Evolutionary conservation across 2,329 filamentous ascomycete genomes (phyloP), one percentile per base, ranked within the genome.

Genomic region (Cladosporium austrohemisphaericum): DNA sequence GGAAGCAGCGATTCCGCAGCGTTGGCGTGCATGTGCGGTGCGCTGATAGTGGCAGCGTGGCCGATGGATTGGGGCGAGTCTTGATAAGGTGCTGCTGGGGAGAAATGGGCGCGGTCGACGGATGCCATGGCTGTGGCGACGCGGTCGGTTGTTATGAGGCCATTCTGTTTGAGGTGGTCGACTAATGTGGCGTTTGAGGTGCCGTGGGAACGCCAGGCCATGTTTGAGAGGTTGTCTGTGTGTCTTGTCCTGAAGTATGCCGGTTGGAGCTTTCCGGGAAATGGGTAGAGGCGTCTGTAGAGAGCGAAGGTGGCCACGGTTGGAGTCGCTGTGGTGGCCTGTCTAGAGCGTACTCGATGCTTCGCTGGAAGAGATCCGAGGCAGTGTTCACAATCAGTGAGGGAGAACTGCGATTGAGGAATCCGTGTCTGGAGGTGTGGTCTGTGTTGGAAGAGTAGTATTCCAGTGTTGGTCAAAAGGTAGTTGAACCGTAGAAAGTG

Each of bases 131-230:
- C 91, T n/a, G 80, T 75, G 61, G 84, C 86, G 26, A 95, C 87
- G 19, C 77, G 72, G 3, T 79, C 70, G 54, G 83, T 79, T n/a
- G 76, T 84, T 57, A 97, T 90, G 46, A 97, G 75, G 3, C 78
- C 78, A 59, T 86, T 81, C 32, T 71, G 75, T 65, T 75, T 83
- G 50, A 98, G 76, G 65, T 95, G 95, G 58, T 84, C 78, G 54
- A 97, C 76, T 41, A 98, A 77, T 50, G 83, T 83, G 32, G 71
- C 69, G 67, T 97, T 96, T 22, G 82, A 81, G 4, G 71, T 71
- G 52, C 89, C 92, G 5, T 85, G 86, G 68, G 86, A 89, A 57
- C 82, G 81, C 93, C 93, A 98, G 52, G 92, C 91, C 93, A 98
- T 97, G 52, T 55, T 76, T 52, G 50, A 36, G 36, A 11, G 32